Evolutionary conservation across 2,329 filamentous ascomycete species (phyloP).

Genomic region (Eutypella sp.): DNA sequence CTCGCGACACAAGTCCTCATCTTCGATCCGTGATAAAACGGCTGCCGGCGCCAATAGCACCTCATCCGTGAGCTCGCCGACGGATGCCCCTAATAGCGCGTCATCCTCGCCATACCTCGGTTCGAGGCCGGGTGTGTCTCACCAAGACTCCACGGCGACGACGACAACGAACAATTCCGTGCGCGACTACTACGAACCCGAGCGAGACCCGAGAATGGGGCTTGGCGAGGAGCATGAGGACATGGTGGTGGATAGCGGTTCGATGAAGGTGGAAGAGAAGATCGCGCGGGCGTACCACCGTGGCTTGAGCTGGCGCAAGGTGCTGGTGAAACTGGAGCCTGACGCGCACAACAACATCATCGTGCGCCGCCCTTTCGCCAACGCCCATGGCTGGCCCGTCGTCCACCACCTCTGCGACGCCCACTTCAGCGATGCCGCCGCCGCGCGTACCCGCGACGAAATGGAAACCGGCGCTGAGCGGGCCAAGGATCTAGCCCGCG

Average conservation of each 20-base stretch:
- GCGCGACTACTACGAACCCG: constrained; percentile 49
- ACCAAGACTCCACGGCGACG: constrained; percentile 44
- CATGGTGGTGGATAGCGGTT: constrained; percentile 53
- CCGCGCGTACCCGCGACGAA: constrained; percentile 62
- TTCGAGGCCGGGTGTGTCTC: constrained; percentile 26
- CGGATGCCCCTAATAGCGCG: constrained; percentile 22
- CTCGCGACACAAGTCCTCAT: constrained; percentile 27
- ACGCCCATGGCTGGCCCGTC: constrained; percentile 96
- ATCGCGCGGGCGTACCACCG: constrained; percentile 94
- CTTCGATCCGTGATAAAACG: constrained; percentile 15
- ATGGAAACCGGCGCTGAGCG: constrained; percentile 63
- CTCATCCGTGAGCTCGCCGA: too few relatives aligned
- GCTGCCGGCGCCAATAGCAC: constrained; percentile 24
- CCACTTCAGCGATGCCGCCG: constrained; percentile 76
- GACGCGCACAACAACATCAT: constrained; percentile 99
- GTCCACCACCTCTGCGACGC: constrained; percentile 91
- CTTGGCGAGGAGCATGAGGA: constrained; percentile 34
- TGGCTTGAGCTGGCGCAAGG: constrained; percentile 91
- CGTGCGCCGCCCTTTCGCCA: constrained; percentile 92
- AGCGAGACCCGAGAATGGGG: background rate
- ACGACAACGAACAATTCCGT: constrained; percentile 35
- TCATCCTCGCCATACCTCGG: constrained; percentile 28
- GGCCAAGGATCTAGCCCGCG: constrained; percentile 54
- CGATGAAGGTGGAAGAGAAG: constrained; percentile 93
- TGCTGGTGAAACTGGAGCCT: constrained; percentile 89